Conservation (phyloP, 352 stramenopile species). For the Phytophthora brassicae region DNA sequence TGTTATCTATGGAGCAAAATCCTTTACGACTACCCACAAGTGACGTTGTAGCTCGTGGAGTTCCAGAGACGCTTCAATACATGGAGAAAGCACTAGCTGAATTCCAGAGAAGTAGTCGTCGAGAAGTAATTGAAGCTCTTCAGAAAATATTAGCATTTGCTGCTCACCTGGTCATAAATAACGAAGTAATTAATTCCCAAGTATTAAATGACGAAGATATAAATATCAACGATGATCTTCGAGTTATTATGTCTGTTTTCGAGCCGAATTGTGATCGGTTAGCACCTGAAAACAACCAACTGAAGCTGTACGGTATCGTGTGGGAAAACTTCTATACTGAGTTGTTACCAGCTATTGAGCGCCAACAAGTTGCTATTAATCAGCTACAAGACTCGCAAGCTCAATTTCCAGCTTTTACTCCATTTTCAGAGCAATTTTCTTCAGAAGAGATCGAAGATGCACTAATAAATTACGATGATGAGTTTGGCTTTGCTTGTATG, state of each 20-base stretch:
- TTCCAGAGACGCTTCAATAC: constrained; percentile 46
- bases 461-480: constrained; percentile 56
- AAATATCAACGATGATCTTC: constrained; percentile 22
- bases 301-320: constrained; percentile 59
- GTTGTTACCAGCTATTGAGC: constrained; percentile 46
- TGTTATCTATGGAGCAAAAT: constrained; percentile 66
- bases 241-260: constrained; percentile 42
- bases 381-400: background rate
- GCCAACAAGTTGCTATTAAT: constrained; percentile 6
- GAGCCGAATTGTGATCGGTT: constrained; percentile 49
- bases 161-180: constrained; percentile 21
- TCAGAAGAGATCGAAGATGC: constrained; percentile 56
- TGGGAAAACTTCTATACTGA: constrained; percentile 56
- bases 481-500: constrained; percentile 42
- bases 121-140: constrained; percentile 52
- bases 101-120: constrained; percentile 47
- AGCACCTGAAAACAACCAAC: constrained; percentile 29
- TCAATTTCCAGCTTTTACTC: background rate
- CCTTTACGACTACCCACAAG: constrained; percentile 49
- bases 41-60: constrained; percentile 52
- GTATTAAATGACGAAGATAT: too few relatives aligned
- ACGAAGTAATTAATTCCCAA: too few relatives aligned
- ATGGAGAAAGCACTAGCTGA: constrained; percentile 56
- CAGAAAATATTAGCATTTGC: constrained; percentile 44
- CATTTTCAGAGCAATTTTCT: constrained; percentile 36